These are phyloP conservation scores for Saxophila tyrrhenica DNA, from an alignment of 495 filamentous ascomycete species.

Conservation along the genomic window DNA sequence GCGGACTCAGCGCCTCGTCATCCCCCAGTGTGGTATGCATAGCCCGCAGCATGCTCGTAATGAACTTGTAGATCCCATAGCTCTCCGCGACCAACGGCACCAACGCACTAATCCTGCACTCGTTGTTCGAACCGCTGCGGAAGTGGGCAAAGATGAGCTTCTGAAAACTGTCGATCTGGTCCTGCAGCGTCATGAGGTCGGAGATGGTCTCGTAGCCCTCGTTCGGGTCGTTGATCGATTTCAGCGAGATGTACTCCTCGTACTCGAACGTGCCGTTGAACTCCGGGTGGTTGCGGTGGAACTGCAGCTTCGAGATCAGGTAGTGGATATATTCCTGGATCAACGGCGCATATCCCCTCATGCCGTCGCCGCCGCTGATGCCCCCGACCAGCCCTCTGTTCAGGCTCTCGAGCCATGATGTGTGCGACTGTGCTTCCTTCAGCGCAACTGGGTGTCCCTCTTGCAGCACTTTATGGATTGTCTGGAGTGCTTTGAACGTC, in stretches of 20 bases:
- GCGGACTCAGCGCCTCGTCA: slow-evolving; percentile 83
- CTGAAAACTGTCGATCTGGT: slow-evolving; percentile 96
- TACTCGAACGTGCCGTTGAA: slow-evolving; percentile 99
- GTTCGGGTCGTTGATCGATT: slow-evolving; percentile 96
- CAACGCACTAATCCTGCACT: slow-evolving; percentile 88
- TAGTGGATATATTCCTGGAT: slow-evolving; percentile 94
- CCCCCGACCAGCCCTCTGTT: slow-evolving; percentile 63
- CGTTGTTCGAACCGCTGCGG: slow-evolving; percentile 78
- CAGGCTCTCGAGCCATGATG: slow-evolving; percentile 86
- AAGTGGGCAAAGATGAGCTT: slow-evolving; percentile 97
- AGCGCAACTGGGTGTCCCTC: slow-evolving; percentile 85
- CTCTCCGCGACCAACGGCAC: slow-evolving; percentile 93
- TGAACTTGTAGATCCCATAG: slow-evolving; percentile 64
- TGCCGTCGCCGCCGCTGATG: slow-evolving; percentile 52
- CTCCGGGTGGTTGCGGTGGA: slow-evolving; percentile 92
- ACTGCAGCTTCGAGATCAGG: slow-evolving; percentile 80
- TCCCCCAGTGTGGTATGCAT: slow-evolving; percentile 97
- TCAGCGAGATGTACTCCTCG: slow-evolving; percentile 96
- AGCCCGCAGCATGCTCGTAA: slow-evolving; percentile 44
- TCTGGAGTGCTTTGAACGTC: slow-evolving; percentile 49
- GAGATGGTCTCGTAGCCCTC: slow-evolving; percentile 97
- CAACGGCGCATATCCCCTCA: slow-evolving; percentile 71
- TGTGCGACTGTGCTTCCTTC: slow-evolving; percentile 78
- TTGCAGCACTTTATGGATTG: slow-evolving; percentile 83
- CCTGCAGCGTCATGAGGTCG: slow-evolving; percentile 91